phyloP scores from a whole-genome alignment of 441 rosid species.

The Gossypium schwendimanii region DNA sequence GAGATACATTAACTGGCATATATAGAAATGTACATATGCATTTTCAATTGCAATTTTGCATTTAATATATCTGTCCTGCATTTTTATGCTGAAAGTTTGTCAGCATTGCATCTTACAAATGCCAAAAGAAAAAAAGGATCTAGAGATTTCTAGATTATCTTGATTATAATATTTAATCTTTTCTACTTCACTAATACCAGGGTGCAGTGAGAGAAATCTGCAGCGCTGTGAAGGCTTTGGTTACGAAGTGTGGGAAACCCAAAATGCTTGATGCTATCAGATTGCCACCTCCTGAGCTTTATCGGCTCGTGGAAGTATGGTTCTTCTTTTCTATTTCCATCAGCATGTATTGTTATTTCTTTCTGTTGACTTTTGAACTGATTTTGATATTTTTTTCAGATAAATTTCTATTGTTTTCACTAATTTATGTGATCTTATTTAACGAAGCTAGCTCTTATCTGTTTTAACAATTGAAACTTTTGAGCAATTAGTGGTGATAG shows the following conservation, averaged over 20 bases:
- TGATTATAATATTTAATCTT: slow-evolving; percentile 9
- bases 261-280: slow-evolving; percentile 89
- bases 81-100: slow-evolving; percentile 3
- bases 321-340: slow-evolving; percentile 12
- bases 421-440: not conserved
- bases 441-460: not conserved
- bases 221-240: slow-evolving; percentile 61
- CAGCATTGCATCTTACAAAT: not conserved
- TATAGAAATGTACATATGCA: not conserved
- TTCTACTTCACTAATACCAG: slow-evolving; percentile 39
- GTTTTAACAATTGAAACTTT: not conserved
- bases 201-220: slow-evolving; percentile 82
- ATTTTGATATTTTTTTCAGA: not conserved
- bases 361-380: not conserved
- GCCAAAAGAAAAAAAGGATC: not conserved
- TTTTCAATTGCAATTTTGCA: not conserved
- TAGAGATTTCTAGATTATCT: not conserved
- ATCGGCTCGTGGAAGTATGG: slow-evolving; percentile 79
- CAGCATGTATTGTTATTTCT: slow-evolving; percentile 3
- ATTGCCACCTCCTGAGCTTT: slow-evolving; percentile 79
- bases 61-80: not conserved
- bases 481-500: not conserved
- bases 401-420: not conserved
- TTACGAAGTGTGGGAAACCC: slow-evolving; percentile 71
- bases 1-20: not conserved